Base-by-base conservation (phyloP, 768 basidiomycete species). In the Mrakia blollopis region DNA sequence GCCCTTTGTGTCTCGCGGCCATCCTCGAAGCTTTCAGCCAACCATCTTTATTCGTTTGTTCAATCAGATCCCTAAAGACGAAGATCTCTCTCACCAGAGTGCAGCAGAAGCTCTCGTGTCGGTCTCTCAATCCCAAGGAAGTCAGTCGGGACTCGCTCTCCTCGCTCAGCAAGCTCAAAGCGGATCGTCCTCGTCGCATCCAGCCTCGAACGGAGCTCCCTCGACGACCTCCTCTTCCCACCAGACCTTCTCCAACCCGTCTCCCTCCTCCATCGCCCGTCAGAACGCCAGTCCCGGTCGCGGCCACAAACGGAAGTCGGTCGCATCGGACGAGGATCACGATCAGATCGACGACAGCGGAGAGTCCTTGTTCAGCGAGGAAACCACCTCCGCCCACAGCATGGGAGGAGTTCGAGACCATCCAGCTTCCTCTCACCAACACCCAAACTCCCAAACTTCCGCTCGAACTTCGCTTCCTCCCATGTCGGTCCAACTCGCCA, bases 61-160 rank as follows among this genome's bases (percentile, higher is more conserved):
- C 13, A 25, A 57, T 57, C 57, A 57, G 28, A 25, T 28, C 57
- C 25, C 47, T 25, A 57, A 61, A n/a, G 63, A 76, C 54, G 75
- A 76, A 14, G 68, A 70, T 32, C 44, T 67, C 5, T 41, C 90
- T 16, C 93, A 94, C 82, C 92, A 93, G 82, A 92, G 92, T 52
- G 92, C 93, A 2, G 92, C 92, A 14, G 93, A 94, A 84, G 90
- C 92, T 3, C 89, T 94, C 62, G 92, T 93, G 57, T 89, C 91
- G 65, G 92, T 94, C 41, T 91, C 91, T 41, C 88, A 91, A 21
- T 78, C 78, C 25, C 13, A 57, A 10, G 57, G 25, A n/a, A 57
- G 5, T 9, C 57, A 57, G 9, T 6, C 2, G 3, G 57, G 57
- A n/a, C 57, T 28, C n/a, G 11, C 28, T 57, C 57, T 57, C 57